These are phyloP conservation scores for Tricholoma sp. DNA, from an alignment of 768 basidiomycete genomes.

Conservation along the genomic window DNA sequence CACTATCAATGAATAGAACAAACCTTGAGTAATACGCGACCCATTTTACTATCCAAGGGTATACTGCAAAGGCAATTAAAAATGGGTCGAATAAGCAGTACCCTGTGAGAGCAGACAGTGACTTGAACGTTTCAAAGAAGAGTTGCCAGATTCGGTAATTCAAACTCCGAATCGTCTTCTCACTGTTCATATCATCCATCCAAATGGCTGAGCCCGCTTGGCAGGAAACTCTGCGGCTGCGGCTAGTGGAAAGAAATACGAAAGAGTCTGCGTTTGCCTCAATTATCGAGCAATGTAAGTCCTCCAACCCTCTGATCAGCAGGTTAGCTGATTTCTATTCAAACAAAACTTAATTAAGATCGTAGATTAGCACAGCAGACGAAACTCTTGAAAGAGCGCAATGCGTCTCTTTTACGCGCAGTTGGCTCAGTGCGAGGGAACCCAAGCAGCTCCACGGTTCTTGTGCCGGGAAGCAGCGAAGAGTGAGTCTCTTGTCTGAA, in stretches of 20 bases:
- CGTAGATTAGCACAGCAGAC: slow-evolving; percentile 90
- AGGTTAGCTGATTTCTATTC: not conserved
- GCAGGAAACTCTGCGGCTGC: slow-evolving; percentile 77
- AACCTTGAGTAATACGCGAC: slow-evolving; percentile 85
- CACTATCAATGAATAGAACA: not conserved
- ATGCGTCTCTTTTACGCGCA: slow-evolving; percentile 81
- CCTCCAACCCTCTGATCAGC: not conserved
- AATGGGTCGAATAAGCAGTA: slow-evolving; percentile 15
- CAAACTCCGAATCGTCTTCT: slow-evolving; percentile 33
- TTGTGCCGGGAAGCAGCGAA: slow-evolving; percentile 57
- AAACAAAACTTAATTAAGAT: slow-evolving; percentile 44
- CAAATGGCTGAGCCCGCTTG: slow-evolving; percentile 78
- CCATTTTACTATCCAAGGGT: slow-evolving; percentile 44
- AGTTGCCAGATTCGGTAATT: slow-evolving; percentile 24
- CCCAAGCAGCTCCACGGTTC: slow-evolving; percentile 57
- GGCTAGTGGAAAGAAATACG: slow-evolving; percentile 80
- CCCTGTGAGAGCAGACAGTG: slow-evolving; percentile 11
- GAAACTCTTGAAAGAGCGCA: slow-evolving; percentile 86
- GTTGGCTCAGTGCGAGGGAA: slow-evolving; percentile 68
- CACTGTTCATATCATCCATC: slow-evolving; percentile 8
- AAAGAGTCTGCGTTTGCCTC: slow-evolving; percentile 76
- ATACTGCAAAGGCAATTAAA: slow-evolving; percentile 12
- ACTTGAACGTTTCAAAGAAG: slow-evolving; percentile 9
- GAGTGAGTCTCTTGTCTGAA: slow-evolving; percentile 42
- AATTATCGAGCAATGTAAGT: slow-evolving; percentile 90